Base-by-base conservation (phyloP, 73 alveolate genomes). In the Durusdinium trenchii region DNA sequence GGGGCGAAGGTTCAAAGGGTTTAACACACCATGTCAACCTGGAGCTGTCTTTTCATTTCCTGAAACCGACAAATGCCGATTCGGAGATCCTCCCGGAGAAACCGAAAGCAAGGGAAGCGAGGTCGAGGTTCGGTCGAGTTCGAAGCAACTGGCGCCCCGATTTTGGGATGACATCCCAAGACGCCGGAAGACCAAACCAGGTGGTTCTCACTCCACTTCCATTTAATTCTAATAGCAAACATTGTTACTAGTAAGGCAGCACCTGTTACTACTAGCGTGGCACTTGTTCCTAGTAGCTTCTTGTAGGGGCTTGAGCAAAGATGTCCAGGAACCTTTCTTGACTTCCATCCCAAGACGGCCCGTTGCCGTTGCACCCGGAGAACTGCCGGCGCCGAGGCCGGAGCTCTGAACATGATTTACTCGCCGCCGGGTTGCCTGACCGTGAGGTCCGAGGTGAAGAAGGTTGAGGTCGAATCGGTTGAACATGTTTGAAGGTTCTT, bases 381-480 rank as follows among this genome's bases (percentile, higher is more conserved):
- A n/a, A n/a, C n/a, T n/a, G n/a, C n/a, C n/a, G 69, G 23, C 23
- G 69, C 69, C 35, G 16, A 81, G 91, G 91, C 69, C 3, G 91
- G 91, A 23, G 91, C 91, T 67, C 69, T 81, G 54, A 81, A 81
- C 69, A 81, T 81, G 91, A 81, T 81, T n/a, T 38, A 81, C 32
- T 81, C 91, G 46, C 71, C 91, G 91, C 69, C 47, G 28, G 64
- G 60, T 43, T 26, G 40, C 62, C 62, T 28, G 28, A 38, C 28
- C 43, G 16, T 23, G 1, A 23, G 12, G n/a, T n/a, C 45, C 89
- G 30, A 60, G 73, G 73, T 60, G 73, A n/a, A n/a, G n/a, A n/a
- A n/a, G n/a, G n/a, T n/a, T n/a, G n/a, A n/a, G n/a, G n/a, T n/a
- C n/a, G n/a, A n/a, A n/a, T 60, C 18, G 4, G 73, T 1, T 60